These are phyloP conservation scores for Phyllosticta citribraziliensis DNA, from an alignment of 2,329 filamentous ascomycete species.

Conservation along the genomic window DNA sequence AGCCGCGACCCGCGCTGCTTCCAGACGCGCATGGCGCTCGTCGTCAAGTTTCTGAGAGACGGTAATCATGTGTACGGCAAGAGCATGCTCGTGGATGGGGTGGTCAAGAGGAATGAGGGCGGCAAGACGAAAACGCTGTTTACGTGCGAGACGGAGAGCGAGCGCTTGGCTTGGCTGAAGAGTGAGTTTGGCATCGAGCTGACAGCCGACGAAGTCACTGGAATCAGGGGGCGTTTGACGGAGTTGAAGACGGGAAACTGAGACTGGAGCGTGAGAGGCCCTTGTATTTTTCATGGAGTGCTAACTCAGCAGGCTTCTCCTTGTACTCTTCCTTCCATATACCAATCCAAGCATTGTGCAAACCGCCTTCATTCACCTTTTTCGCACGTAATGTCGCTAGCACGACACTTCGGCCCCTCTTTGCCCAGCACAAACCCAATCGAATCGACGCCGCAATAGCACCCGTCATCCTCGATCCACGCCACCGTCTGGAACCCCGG, in stretches of 20 bases:
- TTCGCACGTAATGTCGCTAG: neutral
- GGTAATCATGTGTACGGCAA: slow-evolving; percentile 26
- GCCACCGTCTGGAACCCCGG: neutral
- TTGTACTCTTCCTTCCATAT: no score
- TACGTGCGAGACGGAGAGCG: slow-evolving; percentile 29
- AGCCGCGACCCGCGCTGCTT: slow-evolving; percentile 23
- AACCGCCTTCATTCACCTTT: neutral
- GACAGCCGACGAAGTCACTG: slow-evolving; percentile 24
- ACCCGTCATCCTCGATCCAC: neutral
- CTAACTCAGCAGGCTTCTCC: neutral
- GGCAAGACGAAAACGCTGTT: slow-evolving; percentile 30
- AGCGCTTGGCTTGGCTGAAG: slow-evolving; percentile 29
- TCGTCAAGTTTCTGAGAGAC: slow-evolving; percentile 30
- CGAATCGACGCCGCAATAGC: neutral
- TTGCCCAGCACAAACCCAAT: neutral
- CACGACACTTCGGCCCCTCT: neutral
- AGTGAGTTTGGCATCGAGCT: slow-evolving; percentile 33
- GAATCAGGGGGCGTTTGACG: slow-evolving; percentile 22
- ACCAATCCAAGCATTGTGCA: neutral
- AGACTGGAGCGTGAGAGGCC: no score
- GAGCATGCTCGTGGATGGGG: slow-evolving; percentile 32
- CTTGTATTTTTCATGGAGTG: no score
- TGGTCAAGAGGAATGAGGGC: slow-evolving; percentile 34
- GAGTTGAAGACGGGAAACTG: slow-evolving; percentile 14
- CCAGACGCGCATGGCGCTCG: slow-evolving; percentile 23